Conservation (phyloP, 2,329 filamentous ascomycete genomes). For the Colletotrichum noveboracense region DNA sequence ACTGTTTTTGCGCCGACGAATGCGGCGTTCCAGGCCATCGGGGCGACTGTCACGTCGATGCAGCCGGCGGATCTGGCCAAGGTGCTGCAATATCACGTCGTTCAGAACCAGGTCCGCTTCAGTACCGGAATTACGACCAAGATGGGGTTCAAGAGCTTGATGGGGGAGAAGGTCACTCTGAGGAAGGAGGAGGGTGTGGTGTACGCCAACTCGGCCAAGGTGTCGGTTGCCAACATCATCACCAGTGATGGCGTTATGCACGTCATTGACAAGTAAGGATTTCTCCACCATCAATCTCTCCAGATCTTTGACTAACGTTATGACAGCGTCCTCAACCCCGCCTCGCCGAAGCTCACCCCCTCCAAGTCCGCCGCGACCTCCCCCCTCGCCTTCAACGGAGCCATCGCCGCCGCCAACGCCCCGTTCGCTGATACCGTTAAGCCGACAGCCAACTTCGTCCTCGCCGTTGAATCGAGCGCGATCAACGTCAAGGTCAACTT, state of each 20-base stretch:
- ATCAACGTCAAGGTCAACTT: constrained; percentile 23
- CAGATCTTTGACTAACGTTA: constrained; percentile 24
- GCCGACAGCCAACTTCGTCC: constrained; percentile 30
- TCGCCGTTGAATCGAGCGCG: constrained; percentile 21
- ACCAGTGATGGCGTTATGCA: constrained; percentile 64
- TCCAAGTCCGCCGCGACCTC: constrained; percentile 44
- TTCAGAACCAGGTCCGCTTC: constrained; percentile 52
- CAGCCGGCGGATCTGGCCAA: constrained; percentile 50
- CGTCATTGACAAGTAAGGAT: constrained; percentile 58
- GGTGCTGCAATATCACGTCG: constrained; percentile 69
- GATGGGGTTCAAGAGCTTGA: constrained; percentile 29
- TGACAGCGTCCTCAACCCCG: constrained; percentile 41
- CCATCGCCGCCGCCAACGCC: constrained; percentile 46
- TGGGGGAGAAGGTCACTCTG: constrained; percentile 41
- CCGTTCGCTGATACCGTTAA: constrained; percentile 61
- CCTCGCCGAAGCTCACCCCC: constrained; percentile 30
- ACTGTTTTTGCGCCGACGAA: constrained; percentile 71
- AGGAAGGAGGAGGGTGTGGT: constrained; percentile 45
- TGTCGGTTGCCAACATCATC: constrained; percentile 56
- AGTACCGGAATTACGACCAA: neutral
- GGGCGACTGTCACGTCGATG: constrained; percentile 53
- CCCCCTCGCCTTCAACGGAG: constrained; percentile 57
- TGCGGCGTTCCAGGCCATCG: constrained; percentile 62
- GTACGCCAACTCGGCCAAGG: constrained; percentile 56
- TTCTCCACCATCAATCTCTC: no score